Evolutionary conservation across 768 basidiomycete species (phyloP).

Genomic region (Pholiota conissans): DNA sequence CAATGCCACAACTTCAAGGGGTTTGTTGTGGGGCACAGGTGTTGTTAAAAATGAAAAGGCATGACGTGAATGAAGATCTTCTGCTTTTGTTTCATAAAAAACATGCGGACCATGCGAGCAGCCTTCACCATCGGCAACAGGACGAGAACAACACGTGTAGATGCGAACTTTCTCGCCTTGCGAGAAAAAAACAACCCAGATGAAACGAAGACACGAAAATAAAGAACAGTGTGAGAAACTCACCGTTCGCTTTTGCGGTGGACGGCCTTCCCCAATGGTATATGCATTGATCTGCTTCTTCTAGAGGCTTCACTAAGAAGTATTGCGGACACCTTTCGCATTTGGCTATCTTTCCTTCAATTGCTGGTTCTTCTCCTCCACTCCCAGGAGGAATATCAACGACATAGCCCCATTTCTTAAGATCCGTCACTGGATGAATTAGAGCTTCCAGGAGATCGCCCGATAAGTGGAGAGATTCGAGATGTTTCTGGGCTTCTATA

Average conservation of each 20-base stretch:
- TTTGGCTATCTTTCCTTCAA: constrained; percentile 57
- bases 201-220: background rate
- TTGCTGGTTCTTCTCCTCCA: constrained; percentile 65
- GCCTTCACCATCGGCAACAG: constrained; percentile 57
- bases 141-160: constrained; percentile 79
- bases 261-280: constrained; percentile 84
- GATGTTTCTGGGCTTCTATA: constrained; percentile 50
- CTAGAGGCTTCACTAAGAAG: constrained; percentile 64
- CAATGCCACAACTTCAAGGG: constrained; percentile 79
- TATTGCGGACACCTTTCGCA: constrained; percentile 81
- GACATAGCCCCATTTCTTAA: constrained; percentile 72
- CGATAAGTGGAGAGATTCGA: constrained; percentile 55
- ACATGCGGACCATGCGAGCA: constrained; percentile 86
- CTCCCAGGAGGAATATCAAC: constrained; percentile 62
- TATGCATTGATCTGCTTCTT: constrained; percentile 62
- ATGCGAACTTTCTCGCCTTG: constrained; percentile 70
- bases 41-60: constrained; percentile 57
- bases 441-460: constrained; percentile 54
- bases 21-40: constrained; percentile 23
- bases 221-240: constrained; percentile 16
- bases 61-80: constrained; percentile 71
- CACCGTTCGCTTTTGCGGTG: constrained; percentile 66
- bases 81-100: constrained; percentile 75
- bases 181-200: constrained; percentile 7
- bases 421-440: constrained; percentile 54